Conservation (phyloP, 179 eudicot genomes). For the Drosera spatulata region DNA sequence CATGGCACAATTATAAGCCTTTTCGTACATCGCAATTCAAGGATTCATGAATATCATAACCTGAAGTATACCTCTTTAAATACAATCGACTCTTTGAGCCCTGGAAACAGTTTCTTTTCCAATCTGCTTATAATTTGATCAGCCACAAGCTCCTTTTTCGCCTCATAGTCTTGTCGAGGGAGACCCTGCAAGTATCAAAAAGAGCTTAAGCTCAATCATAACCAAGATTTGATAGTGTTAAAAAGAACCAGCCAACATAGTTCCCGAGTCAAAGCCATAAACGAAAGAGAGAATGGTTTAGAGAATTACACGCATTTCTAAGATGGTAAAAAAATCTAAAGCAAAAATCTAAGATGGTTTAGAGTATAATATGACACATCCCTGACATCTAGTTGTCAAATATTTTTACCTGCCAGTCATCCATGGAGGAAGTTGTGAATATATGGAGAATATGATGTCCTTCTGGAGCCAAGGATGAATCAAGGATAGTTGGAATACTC, state of each 20-base stretch:
- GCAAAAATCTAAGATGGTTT: no score
- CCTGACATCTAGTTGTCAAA: background rate
- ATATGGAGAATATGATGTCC: slow-evolving; percentile 91
- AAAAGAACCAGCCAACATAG: no score
- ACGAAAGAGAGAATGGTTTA: no score
- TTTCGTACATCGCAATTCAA: background rate
- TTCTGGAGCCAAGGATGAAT: slow-evolving; percentile 83
- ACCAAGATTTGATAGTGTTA: no score
- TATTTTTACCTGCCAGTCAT: slow-evolving; percentile 78
- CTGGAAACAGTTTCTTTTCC: slow-evolving; percentile 84
- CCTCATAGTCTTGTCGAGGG: slow-evolving; percentile 55
- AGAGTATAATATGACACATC: no score
- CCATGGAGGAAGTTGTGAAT: slow-evolving; percentile 85
- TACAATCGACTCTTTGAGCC: slow-evolving; percentile 67
- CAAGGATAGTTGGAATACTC: slow-evolving; percentile 98
- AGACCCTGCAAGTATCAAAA: slow-evolving; percentile 41
- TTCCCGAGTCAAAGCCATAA: no score
- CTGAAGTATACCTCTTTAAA: slow-evolving; percentile 68
- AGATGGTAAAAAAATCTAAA: no score
- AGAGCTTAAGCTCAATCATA: background rate
- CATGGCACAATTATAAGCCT: background rate
- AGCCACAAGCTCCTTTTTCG: slow-evolving; percentile 77
- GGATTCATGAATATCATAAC: background rate
- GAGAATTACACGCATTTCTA: no score
- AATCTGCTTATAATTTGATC: slow-evolving; percentile 83